Percentiles rank a stretch among this genome's conserved stretches.
These are phyloP conservation scores for Tolypocladium paradoxum DNA, from an alignment of 2,329 filamentous ascomycete genomes.

Conservation along the genomic window DNA sequence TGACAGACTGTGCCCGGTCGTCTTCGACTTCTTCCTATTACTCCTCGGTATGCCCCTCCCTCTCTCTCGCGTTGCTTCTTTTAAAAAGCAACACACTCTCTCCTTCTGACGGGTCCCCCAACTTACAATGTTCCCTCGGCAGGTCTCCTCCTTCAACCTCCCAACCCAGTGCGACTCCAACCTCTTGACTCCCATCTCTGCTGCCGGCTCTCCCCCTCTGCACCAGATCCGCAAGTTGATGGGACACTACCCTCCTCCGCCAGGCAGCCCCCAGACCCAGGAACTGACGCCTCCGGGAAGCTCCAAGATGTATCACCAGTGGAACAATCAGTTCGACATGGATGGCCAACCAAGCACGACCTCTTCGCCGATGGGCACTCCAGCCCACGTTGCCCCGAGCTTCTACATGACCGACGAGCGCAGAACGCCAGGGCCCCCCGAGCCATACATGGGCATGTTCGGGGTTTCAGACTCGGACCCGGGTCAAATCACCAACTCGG, in stretches of 20 bases:
- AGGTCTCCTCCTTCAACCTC: slow-evolving; percentile 22
- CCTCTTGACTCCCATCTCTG: slow-evolving; percentile 41
- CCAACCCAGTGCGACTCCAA: slow-evolving; percentile 28
- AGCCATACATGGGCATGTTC: slow-evolving; percentile 25
- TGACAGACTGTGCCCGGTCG: slow-evolving; percentile 15
- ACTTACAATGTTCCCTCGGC: slow-evolving; percentile 1
- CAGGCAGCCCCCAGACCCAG: slow-evolving; percentile 25
- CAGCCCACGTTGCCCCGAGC: slow-evolving; percentile 22
- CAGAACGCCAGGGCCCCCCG: slow-evolving; percentile 24
- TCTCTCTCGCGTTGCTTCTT: not conserved
- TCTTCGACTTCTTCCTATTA: slow-evolving; percentile 18
- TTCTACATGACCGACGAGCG: slow-evolving; percentile 29
- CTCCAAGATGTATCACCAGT: slow-evolving; percentile 33
- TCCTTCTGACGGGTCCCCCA: not conserved
- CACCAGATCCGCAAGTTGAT: slow-evolving; percentile 31
- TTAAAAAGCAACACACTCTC: not conserved
- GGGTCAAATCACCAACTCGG: slow-evolving; percentile 11
- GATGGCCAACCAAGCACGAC: slow-evolving; percentile 29
- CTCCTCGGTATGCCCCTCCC: slow-evolving; percentile 16
- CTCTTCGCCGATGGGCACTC: slow-evolving; percentile 33
- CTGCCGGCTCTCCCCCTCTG: slow-evolving; percentile 35
- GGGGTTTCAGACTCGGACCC: slow-evolving; percentile 21
- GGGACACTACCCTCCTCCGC: slow-evolving; percentile 27
- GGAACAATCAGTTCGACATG: slow-evolving; percentile 29
- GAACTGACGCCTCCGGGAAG: slow-evolving; percentile 37